Evolutionary conservation across 768 basidiomycete genomes (phyloP), one percentile per base, ranked within the genome.

Genomic region (Kondoa subrosea): DNA sequence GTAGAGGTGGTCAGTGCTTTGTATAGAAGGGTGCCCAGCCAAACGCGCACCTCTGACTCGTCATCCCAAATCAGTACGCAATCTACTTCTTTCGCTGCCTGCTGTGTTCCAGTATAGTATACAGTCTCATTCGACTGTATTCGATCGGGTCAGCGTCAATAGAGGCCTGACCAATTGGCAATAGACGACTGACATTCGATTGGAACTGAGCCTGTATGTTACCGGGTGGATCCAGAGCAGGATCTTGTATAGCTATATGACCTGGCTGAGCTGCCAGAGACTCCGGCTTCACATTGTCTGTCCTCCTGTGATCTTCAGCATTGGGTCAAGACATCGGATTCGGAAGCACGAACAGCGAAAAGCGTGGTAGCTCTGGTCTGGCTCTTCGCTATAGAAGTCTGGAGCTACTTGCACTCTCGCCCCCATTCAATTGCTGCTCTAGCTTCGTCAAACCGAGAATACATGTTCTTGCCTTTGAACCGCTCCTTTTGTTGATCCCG

Each of bases 51-150:
- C 27, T 27, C 15, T 21, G 61, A 31, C 3, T 27, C 27, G 21
- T 63, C 61, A 32, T 63, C 61, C 15, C 15, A 63, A 3, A 63
- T 63, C 26, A 63, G 4, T 12, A 63, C 61, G 29, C 61, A 63
- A 33, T 63, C 61, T 17, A 63, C 30, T 27, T 63, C 61, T 63
- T 63, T 63, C 12, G 61, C 61, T 3, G 61, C 15, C 17, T 31
- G 16, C 29, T 27, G 15, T 3, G 61, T 17, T 26, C 61, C 61
- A 32, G 27, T 29, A 32, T 31, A 63, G 29, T 63, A 31, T 27
- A 32, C 15, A 21, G 61, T 21, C 8, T 63, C 61, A 16, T 31
- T 27, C 25, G 25, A 4, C 25, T 59, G 25, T 31, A 59, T 4
- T 14, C 12, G 58, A 25, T 14, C 4, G 4, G 30, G 58, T 25